phyloP scores from a whole-genome alignment of 495 filamentous ascomycete genomes.

The Aspergillus asperescens region DNA sequence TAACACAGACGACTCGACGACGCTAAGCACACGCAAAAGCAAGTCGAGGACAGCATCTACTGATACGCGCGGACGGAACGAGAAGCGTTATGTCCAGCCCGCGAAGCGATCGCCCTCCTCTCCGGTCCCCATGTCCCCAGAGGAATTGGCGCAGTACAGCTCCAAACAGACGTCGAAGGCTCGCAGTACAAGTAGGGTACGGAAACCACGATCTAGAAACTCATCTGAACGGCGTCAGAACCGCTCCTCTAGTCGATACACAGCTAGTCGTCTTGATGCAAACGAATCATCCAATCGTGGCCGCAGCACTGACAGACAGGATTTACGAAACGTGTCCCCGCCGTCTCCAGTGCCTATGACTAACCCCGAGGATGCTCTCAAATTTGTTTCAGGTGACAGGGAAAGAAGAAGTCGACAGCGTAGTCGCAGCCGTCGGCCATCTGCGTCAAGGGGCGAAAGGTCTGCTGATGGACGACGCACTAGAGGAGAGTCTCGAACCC shows the following conservation, averaged over 20 bases:
- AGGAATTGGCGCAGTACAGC: constrained; percentile 60
- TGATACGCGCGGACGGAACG: constrained; percentile 61
- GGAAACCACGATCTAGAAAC: constrained; percentile 34
- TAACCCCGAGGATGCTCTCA: constrained; percentile 53
- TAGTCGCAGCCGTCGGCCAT: constrained; percentile 42
- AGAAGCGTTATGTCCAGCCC: constrained; percentile 65
- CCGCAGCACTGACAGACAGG: constrained; percentile 52
- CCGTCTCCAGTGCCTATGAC: constrained; percentile 75
- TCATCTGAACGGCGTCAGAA: constrained; percentile 29
- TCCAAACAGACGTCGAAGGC: constrained; percentile 38
- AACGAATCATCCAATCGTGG: constrained; percentile 39
- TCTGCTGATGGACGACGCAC: constrained; percentile 45
- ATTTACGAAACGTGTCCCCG: constrained; percentile 62
- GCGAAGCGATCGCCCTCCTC: constrained; percentile 86
- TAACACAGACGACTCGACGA: constrained; percentile 46
- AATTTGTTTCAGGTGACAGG: constrained; percentile 54
- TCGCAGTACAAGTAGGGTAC: constrained; percentile 35
- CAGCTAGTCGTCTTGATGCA: constrained; percentile 41
- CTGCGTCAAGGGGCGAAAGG: constrained; percentile 39
- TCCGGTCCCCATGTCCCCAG: constrained; percentile 86
- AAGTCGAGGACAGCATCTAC: constrained; percentile 57
- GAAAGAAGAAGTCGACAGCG: constrained; percentile 58
- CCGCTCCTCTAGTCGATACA: constrained; percentile 39
- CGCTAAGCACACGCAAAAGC: constrained; percentile 42
- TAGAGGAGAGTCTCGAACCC: constrained; percentile 46